These are phyloP conservation scores for Salix brachista DNA, from an alignment of 345 rosid genomes.

Conservation along the genomic window DNA sequence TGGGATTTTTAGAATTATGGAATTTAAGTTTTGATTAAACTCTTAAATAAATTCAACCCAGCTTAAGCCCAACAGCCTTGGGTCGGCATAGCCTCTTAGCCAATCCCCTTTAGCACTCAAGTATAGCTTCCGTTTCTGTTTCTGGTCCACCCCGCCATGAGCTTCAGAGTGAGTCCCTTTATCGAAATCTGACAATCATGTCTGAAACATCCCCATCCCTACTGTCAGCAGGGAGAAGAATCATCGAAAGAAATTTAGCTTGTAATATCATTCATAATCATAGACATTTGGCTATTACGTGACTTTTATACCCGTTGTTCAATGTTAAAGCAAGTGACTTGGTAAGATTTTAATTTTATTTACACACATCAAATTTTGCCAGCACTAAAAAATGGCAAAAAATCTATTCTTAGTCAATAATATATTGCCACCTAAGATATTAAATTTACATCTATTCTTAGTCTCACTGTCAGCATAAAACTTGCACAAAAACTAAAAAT, in stretches of 20 bases:
- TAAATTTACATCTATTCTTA: not conserved
- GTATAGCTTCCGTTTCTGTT: too few species aligned
- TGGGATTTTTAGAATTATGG: not conserved
- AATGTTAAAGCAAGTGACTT: not conserved
- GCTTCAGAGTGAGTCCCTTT: too few species aligned
- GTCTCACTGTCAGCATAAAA: too few species aligned
- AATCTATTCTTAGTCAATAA: not conserved
- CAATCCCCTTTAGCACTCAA: not conserved
- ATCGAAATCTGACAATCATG: too few species aligned
- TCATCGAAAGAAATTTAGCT: not conserved
- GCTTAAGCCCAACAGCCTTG: not conserved
- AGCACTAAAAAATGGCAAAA: not conserved
- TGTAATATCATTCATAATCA: not conserved
- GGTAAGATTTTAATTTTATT: not conserved
- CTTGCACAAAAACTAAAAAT: too few species aligned
- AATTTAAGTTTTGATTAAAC: not conserved
- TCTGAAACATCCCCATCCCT: not conserved
- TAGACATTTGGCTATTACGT: too few species aligned
- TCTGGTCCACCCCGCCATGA: not conserved
- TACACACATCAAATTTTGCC: not conserved
- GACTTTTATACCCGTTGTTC: too few species aligned
- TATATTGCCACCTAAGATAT: too few species aligned
- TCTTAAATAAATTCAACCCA: not conserved
- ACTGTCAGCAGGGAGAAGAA: not conserved
- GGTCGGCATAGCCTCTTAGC: not conserved